These are phyloP conservation scores for Hsuehochloa calcarea DNA, from an alignment of 176 grass and related monocot genomes.

Conservation along the genomic window DNA sequence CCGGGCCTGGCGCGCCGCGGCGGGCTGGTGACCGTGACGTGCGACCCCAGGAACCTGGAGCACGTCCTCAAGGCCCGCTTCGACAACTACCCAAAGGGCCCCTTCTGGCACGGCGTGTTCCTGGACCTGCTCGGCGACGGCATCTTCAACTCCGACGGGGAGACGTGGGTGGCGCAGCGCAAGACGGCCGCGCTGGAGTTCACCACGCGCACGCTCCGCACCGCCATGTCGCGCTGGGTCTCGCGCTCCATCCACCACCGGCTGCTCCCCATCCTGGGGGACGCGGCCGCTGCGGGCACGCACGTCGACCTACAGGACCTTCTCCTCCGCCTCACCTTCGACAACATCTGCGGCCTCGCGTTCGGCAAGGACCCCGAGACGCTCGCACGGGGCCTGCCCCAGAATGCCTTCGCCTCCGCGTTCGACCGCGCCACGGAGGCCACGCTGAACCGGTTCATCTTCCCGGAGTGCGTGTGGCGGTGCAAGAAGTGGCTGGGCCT, in stretches of 20 bases:
- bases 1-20: slow-evolving; percentile 60
- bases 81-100: slow-evolving; percentile 98
- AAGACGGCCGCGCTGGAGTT: slow-evolving; percentile 97
- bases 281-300: slow-evolving; percentile 16
- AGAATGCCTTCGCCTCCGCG: slow-evolving; percentile 77
- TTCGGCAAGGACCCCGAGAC: slow-evolving; percentile 96
- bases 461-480: slow-evolving; percentile 86
- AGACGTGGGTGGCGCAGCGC: slow-evolving; percentile 84
- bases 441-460: slow-evolving; percentile 85
- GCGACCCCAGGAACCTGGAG: slow-evolving; percentile 85
- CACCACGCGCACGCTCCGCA: slow-evolving; percentile 82
- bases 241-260: slow-evolving; percentile 78
- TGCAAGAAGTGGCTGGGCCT: slow-evolving; percentile 75
- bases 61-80: slow-evolving; percentile 84
- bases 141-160: slow-evolving; percentile 98
- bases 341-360: slow-evolving; percentile 92
- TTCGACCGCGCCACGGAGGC: slow-evolving; percentile 98
- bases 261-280: slow-evolving; percentile 64
- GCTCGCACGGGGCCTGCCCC: slow-evolving; percentile 63
- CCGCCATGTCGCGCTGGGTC: slow-evolving; percentile 89
- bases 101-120: slow-evolving; percentile 91
- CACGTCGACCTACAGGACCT: slow-evolving; percentile 84
- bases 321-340: slow-evolving; percentile 89
- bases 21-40: slow-evolving; percentile 76
- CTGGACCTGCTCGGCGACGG: slow-evolving; percentile 82